Conservation (phyloP, 768 basidiomycete species). For the Rhodotorula kratochvilovae region DNA sequence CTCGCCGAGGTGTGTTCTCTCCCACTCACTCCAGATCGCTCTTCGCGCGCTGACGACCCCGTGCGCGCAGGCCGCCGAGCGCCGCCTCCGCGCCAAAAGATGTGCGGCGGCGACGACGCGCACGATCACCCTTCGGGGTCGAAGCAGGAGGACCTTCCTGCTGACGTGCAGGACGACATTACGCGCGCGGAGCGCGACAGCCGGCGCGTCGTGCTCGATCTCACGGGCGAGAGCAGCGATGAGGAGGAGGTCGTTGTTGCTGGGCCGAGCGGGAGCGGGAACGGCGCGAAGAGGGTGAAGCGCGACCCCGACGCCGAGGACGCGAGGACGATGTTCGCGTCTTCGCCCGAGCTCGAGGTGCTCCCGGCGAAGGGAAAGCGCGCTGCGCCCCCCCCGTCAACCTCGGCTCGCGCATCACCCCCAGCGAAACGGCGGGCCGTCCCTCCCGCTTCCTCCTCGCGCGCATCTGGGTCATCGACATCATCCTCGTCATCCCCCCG, state of each 20-base stretch:
- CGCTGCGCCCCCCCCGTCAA: background rate
- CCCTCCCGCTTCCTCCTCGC: background rate
- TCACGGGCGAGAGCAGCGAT: constrained; percentile 13
- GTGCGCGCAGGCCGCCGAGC: constrained; percentile 70
- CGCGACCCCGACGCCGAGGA: background rate
- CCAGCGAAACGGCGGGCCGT: background rate
- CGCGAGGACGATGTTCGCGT: background rate
- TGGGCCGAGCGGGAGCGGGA: background rate
- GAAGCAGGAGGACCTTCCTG: constrained; percentile 17
- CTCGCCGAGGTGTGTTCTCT: constrained; percentile 59
- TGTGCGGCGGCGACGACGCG: constrained; percentile 53
- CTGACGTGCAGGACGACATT: constrained; percentile 32
- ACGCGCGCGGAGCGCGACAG: constrained; percentile 43
- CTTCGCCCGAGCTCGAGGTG: background rate
- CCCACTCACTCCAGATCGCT: background rate
- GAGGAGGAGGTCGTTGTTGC: background rate
- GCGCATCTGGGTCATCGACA: no score
- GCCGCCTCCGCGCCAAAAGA: constrained; percentile 67
- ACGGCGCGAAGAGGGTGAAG: background rate
- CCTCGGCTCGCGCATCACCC: background rate
- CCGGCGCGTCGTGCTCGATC: constrained; percentile 16
- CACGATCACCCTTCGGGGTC: constrained; percentile 34
- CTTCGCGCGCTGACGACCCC: background rate
- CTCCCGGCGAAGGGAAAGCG: background rate
- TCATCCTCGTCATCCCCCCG: no score